These are phyloP conservation scores for Penicillium psychrosexuale DNA, from an alignment of 2,329 filamentous ascomycete genomes.

Conservation along the genomic window DNA sequence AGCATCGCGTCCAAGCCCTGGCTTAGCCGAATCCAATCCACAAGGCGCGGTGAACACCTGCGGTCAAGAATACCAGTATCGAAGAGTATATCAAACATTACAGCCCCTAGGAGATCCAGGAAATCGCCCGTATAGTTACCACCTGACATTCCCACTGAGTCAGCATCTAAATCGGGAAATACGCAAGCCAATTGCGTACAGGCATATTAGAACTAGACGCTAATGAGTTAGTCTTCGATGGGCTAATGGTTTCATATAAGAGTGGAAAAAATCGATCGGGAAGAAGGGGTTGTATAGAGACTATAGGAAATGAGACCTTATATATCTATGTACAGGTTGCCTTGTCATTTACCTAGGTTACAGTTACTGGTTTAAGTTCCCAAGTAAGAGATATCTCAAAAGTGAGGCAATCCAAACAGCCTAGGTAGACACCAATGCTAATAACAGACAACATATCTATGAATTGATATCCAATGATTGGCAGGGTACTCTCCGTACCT, in stretches of 20 bases:
- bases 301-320: too few species aligned
- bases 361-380: neutral
- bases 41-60: neutral
- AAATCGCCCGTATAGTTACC: neutral
- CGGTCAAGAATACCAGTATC: too few species aligned
- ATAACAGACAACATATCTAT: neutral
- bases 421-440: neutral
- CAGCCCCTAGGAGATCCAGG: neutral
- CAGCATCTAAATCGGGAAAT: neutral
- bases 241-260: neutral
- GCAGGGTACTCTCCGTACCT: neutral
- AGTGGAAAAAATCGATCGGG: neutral
- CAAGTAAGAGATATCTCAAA: neutral
- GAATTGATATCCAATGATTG: neutral
- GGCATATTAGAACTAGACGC: neutral
- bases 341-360: neutral
- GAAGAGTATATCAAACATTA: neutral
- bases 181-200: neutral
- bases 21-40: constrained; percentile 5
- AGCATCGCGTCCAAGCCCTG: constrained; percentile 8
- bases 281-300: neutral
- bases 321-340: neutral
- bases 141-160: constrained; percentile 4
- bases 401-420: neutral
- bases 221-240: neutral